Percentiles rank a stretch among this genome's conserved stretches.
Conservation (phyloP, 2,329 filamentous ascomycete species). For the Exophiala lecanii-corni region DNA sequence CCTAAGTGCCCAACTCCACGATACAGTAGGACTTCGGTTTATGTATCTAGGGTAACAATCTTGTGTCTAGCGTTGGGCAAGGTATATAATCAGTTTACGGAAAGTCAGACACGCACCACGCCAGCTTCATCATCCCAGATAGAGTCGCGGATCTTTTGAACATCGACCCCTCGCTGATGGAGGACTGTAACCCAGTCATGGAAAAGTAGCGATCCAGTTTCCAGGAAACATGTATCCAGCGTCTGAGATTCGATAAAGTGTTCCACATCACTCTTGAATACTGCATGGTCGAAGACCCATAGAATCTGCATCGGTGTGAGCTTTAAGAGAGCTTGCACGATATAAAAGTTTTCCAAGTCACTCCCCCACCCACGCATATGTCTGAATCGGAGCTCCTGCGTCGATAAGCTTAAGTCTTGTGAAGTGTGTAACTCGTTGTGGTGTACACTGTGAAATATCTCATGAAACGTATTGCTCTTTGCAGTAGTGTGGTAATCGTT, state of each 20-base stretch:
- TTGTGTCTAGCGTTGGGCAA: too few species aligned
- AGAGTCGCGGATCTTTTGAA: constrained; percentile 33
- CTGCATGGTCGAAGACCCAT: constrained; percentile 53
- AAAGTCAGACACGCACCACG: constrained; percentile 14
- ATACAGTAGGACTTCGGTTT: too few species aligned
- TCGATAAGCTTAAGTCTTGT: constrained; percentile 25
- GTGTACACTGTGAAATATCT: constrained; percentile 21
- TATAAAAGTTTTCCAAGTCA: constrained; percentile 59
- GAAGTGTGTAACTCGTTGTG: background rate
- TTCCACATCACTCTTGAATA: constrained; percentile 55
- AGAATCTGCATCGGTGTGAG: constrained; percentile 57
- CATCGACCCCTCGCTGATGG: constrained; percentile 50
- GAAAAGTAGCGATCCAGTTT: constrained; percentile 59
- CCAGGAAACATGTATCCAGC: constrained; percentile 58
- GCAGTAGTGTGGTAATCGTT: background rate
- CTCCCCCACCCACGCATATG: constrained; percentile 59
- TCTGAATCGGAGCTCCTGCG: constrained; percentile 42
- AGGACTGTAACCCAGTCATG: constrained; percentile 57
- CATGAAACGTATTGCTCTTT: constrained; percentile 1
- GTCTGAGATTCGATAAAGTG: constrained; percentile 40
- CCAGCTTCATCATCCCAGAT: constrained; percentile 19
- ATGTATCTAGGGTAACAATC: too few species aligned
- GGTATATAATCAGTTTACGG: too few species aligned
- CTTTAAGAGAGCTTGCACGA: constrained; percentile 62
- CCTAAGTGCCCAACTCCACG: too few species aligned